Conservation (phyloP, 2,329 filamentous ascomycete genomes). For the Lasiodiplodia hormozganensis region DNA sequence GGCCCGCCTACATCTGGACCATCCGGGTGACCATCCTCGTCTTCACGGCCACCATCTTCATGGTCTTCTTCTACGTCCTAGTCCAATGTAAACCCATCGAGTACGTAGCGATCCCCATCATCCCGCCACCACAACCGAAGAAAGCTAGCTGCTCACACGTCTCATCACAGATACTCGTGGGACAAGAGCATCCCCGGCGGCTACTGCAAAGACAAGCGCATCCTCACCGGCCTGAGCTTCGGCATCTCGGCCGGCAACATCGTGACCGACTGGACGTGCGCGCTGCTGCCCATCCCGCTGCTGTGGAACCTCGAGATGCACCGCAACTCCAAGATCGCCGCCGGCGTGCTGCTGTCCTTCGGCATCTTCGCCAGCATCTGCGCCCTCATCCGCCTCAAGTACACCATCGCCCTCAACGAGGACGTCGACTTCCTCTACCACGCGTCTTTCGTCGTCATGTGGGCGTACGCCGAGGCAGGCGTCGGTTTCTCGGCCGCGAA, state of each 20-base stretch:
- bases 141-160: not conserved
- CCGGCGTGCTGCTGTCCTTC: slow-evolving; percentile 33
- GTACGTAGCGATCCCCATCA: slow-evolving; percentile 18
- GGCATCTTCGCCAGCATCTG: slow-evolving; percentile 41
- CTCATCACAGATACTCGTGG: not conserved
- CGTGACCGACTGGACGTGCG: slow-evolving; percentile 45
- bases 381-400: slow-evolving; percentile 42
- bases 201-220: not conserved
- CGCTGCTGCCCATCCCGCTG: slow-evolving; percentile 38
- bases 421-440: slow-evolving; percentile 40
- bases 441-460: slow-evolving; percentile 43
- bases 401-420: slow-evolving; percentile 44
- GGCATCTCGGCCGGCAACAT: slow-evolving; percentile 42
- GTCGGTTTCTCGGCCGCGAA: slow-evolving; percentile 45
- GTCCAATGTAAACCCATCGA: slow-evolving; percentile 43
- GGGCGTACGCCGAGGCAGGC: slow-evolving; percentile 45
- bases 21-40: slow-evolving; percentile 40
- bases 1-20: slow-evolving; percentile 36
- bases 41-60: slow-evolving; percentile 39
- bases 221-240: slow-evolving; percentile 8
- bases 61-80: slow-evolving; percentile 44
- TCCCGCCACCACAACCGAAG: not conserved
- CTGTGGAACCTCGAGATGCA: slow-evolving; percentile 38
- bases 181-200: slow-evolving; percentile 7
- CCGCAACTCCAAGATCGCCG: slow-evolving; percentile 34